Evolutionary conservation across 2,329 filamentous ascomycete species (phyloP).

Genomic region (Phialocephala subalpina): DNA sequence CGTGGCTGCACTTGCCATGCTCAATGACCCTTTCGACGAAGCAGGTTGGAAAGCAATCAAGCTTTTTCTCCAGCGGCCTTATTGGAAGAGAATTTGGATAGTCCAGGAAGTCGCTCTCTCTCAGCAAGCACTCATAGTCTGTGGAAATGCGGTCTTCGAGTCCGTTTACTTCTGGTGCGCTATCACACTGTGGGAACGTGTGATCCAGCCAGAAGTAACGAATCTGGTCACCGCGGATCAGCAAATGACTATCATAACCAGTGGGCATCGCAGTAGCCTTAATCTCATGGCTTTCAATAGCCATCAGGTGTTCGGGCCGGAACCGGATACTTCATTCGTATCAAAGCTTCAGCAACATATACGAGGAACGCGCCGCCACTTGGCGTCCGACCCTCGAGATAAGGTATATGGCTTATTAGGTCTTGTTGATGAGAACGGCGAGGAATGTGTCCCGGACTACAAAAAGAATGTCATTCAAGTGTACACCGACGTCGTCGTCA

Average conservation of each 20-base stretch:
- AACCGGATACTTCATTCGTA: neutral
- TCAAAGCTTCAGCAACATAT: neutral
- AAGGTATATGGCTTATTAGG: too few relatives aligned
- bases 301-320: neutral
- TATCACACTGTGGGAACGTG: neutral
- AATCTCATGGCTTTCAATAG: too few relatives aligned
- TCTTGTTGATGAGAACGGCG: too few relatives aligned
- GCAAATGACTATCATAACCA: neutral
- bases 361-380: neutral
- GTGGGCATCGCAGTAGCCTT: neutral
- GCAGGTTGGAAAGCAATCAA: constrained; percentile 11
- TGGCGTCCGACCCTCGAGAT: constrained; percentile 1
- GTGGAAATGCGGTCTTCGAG: neutral
- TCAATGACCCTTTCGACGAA: too few relatives aligned
- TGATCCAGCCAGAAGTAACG: neutral
- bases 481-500: neutral
- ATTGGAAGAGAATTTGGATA: constrained; percentile 9
- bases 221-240: neutral
- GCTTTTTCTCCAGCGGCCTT: constrained; percentile 4
- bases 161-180: neutral
- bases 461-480: neutral
- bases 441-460: constrained; percentile 11
- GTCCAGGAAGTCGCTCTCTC: neutral
- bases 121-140: neutral
- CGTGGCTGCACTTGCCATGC: neutral